Percentiles rank a stretch among this genome's conserved stretches.
phyloP scores from a whole-genome alignment of 169 alveolate genomes.

The Eimeria falciformis region DNA sequence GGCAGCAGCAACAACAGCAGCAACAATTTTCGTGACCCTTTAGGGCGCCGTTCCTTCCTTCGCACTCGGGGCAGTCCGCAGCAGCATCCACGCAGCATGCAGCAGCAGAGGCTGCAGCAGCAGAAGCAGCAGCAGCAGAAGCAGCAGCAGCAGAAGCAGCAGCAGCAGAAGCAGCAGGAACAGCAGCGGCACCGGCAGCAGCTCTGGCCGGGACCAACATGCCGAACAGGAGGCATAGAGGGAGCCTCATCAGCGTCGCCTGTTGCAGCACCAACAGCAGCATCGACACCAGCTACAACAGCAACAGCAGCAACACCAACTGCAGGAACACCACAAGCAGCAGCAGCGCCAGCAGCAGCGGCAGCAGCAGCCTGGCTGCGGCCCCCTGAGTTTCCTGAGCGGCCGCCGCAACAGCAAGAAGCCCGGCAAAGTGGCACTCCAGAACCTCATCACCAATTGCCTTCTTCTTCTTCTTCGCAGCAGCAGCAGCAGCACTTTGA shows the following conservation, averaged over 20 bases:
- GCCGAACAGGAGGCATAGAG: slow-evolving; percentile 32
- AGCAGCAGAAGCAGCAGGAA: slow-evolving; percentile 44
- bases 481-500: slow-evolving; percentile 24
- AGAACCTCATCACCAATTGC: slow-evolving; percentile 18
- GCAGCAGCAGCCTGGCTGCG: slow-evolving; percentile 61
- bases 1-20: slow-evolving; percentile 45
- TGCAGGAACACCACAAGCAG: not conserved
- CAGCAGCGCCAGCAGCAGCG: not conserved
- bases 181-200: slow-evolving; percentile 61
- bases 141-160: not conserved
- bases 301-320: not conserved
- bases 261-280: not conserved
- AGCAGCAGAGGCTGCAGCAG: slow-evolving; percentile 43
- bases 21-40: slow-evolving; percentile 1
- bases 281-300: slow-evolving; percentile 20
- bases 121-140: not conserved
- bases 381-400: slow-evolving; percentile 71
- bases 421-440: not conserved
- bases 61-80: slow-evolving; percentile 65
- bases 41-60: slow-evolving; percentile 47
- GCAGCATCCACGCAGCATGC: slow-evolving; percentile 1
- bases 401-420: slow-evolving; percentile 24
- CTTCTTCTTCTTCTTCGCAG: too few species aligned
- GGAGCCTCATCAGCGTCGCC: not conserved
- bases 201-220: slow-evolving; percentile 48